These are phyloP conservation scores for Claviceps sp. DNA, from an alignment of 2,329 filamentous ascomycete species.

Conservation along the genomic window DNA sequence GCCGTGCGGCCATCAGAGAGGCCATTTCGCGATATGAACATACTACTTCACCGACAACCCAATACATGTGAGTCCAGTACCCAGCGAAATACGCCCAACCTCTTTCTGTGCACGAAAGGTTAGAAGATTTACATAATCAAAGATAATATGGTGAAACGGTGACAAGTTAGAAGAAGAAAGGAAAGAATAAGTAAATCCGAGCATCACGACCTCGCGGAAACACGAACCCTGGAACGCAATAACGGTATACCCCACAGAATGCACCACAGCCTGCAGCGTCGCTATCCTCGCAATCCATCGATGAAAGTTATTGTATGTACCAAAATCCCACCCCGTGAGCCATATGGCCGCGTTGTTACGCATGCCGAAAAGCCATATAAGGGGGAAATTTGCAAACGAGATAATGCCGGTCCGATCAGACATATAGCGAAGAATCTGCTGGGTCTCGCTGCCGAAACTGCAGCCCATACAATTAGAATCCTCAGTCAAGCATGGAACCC, in stretches of 20 bases:
- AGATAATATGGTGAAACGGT: not conserved
- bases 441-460: constrained; percentile 21
- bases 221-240: constrained; percentile 25
- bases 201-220: not conserved
- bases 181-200: not conserved
- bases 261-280: constrained; percentile 47
- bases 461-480: not conserved
- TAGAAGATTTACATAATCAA: not conserved
- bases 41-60: constrained; percentile 35
- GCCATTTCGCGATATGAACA: not conserved
- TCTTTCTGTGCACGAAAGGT: constrained; percentile 18
- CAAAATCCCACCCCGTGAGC: constrained; percentile 56
- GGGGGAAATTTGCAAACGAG: constrained; percentile 47
- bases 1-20: not conserved
- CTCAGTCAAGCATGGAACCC: too few species aligned
- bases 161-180: not conserved
- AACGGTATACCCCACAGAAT: constrained; percentile 46
- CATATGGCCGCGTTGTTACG: constrained; percentile 54
- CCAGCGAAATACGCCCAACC: constrained; percentile 21
- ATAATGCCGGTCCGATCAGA: constrained; percentile 52
- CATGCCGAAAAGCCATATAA: constrained; percentile 54
- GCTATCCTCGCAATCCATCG: constrained; percentile 51
- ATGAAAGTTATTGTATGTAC: constrained; percentile 54
- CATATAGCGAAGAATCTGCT: constrained; percentile 37
- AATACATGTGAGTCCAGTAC: constrained; percentile 32